Evolutionary conservation across 2,329 filamentous ascomycete genomes (phyloP).

Genomic region (Atkinsonella hypoxylon): DNA sequence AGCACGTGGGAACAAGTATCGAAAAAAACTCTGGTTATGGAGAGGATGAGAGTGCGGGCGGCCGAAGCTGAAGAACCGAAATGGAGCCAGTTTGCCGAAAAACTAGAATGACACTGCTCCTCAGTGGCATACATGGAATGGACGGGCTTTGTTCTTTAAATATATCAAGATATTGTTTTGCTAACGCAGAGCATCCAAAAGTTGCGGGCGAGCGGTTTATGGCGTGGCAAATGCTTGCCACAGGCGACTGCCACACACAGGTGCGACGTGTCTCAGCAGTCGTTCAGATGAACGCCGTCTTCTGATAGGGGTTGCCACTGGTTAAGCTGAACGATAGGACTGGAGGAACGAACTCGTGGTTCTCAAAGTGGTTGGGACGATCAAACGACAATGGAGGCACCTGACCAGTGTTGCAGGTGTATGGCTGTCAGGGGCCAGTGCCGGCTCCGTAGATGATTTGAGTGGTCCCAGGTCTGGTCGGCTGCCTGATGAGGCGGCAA

Average conservation of each 20-base stretch:
- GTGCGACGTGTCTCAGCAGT: constrained; percentile 5
- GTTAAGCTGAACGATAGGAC: not conserved
- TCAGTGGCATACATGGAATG: too few relatives aligned
- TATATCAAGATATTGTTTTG: too few relatives aligned
- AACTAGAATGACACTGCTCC: too few relatives aligned
- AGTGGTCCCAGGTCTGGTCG: not conserved
- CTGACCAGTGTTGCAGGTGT: not conserved
- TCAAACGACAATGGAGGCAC: not conserved
- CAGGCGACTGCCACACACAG: not conserved
- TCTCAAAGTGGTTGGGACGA: not conserved
- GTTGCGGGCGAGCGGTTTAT: not conserved
- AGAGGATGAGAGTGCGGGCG: constrained; percentile 24
- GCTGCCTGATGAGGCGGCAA: not conserved
- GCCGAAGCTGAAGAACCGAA: constrained; percentile 26
- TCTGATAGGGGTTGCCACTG: constrained; percentile 15
- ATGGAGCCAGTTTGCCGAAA: constrained; percentile 30
- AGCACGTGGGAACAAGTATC: constrained; percentile 56
- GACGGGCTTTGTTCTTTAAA: too few relatives aligned
- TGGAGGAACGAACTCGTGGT: not conserved
- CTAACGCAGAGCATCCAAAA: not conserved
- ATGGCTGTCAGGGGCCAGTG: not conserved
- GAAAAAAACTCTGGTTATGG: constrained; percentile 40
- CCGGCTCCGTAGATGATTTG: not conserved
- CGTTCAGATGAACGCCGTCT: constrained; percentile 16
- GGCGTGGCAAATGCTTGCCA: not conserved